phyloP scores from a whole-genome alignment of 129 eudicot genomes.

The Logfia minima region DNA sequence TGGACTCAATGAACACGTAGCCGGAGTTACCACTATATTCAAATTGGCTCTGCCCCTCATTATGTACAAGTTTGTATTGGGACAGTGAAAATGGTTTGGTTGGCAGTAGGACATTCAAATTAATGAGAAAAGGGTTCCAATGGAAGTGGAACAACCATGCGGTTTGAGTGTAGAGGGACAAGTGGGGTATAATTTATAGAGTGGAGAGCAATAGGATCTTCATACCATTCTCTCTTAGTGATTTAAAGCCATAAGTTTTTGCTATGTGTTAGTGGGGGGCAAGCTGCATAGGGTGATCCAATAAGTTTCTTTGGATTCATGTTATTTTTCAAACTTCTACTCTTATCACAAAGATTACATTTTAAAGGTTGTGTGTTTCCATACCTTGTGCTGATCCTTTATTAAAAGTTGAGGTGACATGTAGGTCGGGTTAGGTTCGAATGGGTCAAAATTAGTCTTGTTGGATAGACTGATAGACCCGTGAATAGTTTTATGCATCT shows the following conservation, averaged over 20 bases:
- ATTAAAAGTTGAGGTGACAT: neutral
- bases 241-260: slow-evolving; percentile 32
- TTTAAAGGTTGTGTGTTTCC: slow-evolving; percentile 16
- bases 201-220: slow-evolving; percentile 11
- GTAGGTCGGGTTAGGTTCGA: slow-evolving; percentile 6
- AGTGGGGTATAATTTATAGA: slow-evolving; percentile 29
- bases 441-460: neutral
- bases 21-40: too few relatives aligned
- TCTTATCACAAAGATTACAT: slow-evolving; percentile 8
- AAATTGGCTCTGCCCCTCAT: neutral
- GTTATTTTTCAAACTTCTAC: slow-evolving; percentile 13
- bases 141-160: slow-evolving; percentile 27
- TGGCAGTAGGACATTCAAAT: slow-evolving; percentile 9
- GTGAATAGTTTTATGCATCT: neutral
- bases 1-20: too few relatives aligned
- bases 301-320: slow-evolving; percentile 38
- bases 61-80: slow-evolving; percentile 16
- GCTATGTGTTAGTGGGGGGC: slow-evolving; percentile 52
- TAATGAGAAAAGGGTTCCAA: slow-evolving; percentile 13
- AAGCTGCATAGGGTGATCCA: slow-evolving; percentile 13
- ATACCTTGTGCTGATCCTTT: neutral
- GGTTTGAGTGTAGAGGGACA: slow-evolving; percentile 21
- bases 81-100: slow-evolving; percentile 21
- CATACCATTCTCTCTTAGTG: slow-evolving; percentile 22
- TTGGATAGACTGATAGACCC: neutral